Base-by-base conservation (phyloP, 345 rosid genomes). In the Gossypium bickii region DNA sequence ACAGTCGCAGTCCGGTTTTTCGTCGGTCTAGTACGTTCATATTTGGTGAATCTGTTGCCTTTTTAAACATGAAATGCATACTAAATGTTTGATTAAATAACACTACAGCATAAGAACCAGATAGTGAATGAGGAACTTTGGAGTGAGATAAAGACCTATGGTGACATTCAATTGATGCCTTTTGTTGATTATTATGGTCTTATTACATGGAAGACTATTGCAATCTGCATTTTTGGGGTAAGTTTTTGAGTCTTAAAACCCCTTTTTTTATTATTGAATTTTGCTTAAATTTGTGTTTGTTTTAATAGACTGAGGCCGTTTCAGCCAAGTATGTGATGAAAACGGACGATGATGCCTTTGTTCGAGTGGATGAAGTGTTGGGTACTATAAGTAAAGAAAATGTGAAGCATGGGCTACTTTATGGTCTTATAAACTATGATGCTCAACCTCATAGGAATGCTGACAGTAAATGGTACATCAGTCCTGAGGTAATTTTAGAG, bases 311-410 rank as follows among this genome's bases (percentile, higher is more conserved):
- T 49, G 82, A 93, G 72, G 92, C 85, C 53, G 92, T 82, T 68
- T 79, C 92, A 18, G 97, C 99, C 67, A 95, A 91, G 73, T 90
- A 84, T 79, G 85, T 90, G 69, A 93, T 93, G 97, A 95, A 95
- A 92, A 95, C 98, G 6, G 99, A 95, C 77, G 99, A 95, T 79
- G 98, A 95, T 78, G 97, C 99, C 73, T 93, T 95, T 80, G 96
- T 91, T 74, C 94, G 98, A 27, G 96, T 90, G 73, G 97, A 93
- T 82, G 92, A 93, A 89, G 86, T 95, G 61, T 64, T 91, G 76
- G 78, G 83, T 71, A 89, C 97, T 64, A 76, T 95, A 73, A 83
- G 80, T 25, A 75, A 85, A 83, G 75, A 80, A 78, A 92, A 90
- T 60, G 83, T 78, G 77, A 82, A 76, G 71, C 79, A 81, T 3